Evolutionary conservation across 2,329 filamentous ascomycete species (phyloP).

Genomic region (Ophiostoma himal-ulmi): DNA sequence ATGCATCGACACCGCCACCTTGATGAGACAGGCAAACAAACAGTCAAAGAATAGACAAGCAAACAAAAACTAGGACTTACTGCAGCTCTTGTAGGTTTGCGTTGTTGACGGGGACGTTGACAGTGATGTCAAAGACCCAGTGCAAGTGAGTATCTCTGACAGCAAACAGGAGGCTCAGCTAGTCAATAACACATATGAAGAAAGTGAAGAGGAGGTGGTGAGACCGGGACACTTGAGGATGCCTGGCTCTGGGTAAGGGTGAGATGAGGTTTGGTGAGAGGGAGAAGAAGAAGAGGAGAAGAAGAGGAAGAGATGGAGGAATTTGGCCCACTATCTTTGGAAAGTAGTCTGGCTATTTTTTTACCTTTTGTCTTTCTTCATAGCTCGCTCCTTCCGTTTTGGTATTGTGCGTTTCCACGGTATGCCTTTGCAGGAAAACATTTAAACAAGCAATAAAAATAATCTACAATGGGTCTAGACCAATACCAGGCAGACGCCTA

Average conservation of each 20-base stretch:
- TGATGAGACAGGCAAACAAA: background rate
- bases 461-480: background rate
- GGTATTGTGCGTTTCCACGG: background rate
- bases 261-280: background rate
- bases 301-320: background rate
- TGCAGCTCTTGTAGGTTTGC: background rate
- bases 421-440: background rate
- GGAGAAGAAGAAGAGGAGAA: background rate
- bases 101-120: background rate
- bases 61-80: background rate
- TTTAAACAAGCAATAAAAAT: background rate
- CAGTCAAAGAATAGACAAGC: background rate
- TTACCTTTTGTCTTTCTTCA: background rate
- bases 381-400: background rate
- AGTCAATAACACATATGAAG: background rate
- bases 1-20: background rate
- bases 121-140: background rate
- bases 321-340: background rate
- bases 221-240: background rate
- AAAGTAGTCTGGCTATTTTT: background rate
- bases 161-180: background rate
- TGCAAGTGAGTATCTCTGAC: background rate
- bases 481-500: background rate
- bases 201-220: background rate
- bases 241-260: background rate